Evolutionary conservation across 176 grass and related monocot species (phyloP).

Genomic region (Eragrostis curvula): DNA sequence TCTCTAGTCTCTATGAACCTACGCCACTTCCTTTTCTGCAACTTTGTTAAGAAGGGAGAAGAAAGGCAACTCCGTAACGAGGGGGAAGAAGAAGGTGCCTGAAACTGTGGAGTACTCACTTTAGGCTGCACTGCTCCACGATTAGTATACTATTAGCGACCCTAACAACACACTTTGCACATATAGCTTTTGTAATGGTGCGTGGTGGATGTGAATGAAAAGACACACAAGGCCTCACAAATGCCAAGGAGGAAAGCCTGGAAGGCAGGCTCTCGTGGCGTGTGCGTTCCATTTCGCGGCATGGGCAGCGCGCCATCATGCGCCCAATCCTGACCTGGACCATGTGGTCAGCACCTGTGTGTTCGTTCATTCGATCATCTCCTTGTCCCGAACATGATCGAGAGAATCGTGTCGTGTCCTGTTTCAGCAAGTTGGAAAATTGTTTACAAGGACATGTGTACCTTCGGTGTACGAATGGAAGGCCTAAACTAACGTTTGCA

Average conservation of each 20-base stretch:
- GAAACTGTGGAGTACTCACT: conserved; percentile 15
- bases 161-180: conserved; percentile 33
- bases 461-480: neutral
- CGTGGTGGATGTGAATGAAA: conserved; percentile 49
- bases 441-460: neutral
- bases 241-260: conserved; percentile 50
- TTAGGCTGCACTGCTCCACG: conserved; percentile 46
- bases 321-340: conserved; percentile 29
- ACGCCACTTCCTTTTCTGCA: neutral
- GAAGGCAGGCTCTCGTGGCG: neutral
- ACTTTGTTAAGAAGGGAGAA: conserved; percentile 18
- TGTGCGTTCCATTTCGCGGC: neutral
- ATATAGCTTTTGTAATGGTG: neutral
- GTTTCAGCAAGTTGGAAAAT: neutral
- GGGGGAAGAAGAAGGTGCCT: neutral
- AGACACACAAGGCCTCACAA: conserved; percentile 47
- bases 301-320: conserved; percentile 48
- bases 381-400: neutral
- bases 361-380: neutral
- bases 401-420: neutral
- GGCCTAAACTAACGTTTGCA: neutral
- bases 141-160: conserved; percentile 52
- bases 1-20: neutral
- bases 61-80: conserved; percentile 15
- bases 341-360: conserved; percentile 20